Evolutionary conservation across 768 basidiomycete species (phyloP).

Genomic region (Lactarius deliciosus): DNA sequence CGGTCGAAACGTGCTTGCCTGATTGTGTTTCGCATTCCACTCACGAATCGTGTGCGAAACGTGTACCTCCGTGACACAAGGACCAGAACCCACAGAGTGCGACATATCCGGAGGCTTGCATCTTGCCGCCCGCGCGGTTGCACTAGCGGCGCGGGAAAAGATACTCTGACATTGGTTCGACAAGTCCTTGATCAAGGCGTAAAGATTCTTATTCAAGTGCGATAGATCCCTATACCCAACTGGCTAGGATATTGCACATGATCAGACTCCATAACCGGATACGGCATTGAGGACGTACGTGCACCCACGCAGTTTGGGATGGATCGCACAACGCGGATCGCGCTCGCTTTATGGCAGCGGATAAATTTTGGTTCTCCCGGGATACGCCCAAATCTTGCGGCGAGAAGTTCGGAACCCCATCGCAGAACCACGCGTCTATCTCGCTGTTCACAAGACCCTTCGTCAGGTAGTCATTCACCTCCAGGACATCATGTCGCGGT

Average conservation of each 20-base stretch:
- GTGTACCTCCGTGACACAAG: conserved; percentile 16
- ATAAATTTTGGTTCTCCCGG: conserved; percentile 38
- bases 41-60: conserved; percentile 29
- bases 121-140: conserved; percentile 58
- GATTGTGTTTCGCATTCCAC: conserved; percentile 23
- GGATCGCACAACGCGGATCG: conserved; percentile 49
- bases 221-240: conserved; percentile 50
- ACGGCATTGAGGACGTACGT: conserved; percentile 43
- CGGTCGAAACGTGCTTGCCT: conserved; percentile 28
- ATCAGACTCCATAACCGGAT: conserved; percentile 19
- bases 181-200: conserved; percentile 60
- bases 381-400: conserved; percentile 51
- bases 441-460: conserved; percentile 65
- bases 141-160: conserved; percentile 61
- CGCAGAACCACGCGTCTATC: conserved; percentile 81
- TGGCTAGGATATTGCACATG: conserved; percentile 38
- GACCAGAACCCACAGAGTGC: conserved; percentile 18
- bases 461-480: conserved; percentile 78
- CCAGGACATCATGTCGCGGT: conserved; percentile 68
- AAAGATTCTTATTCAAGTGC: conserved; percentile 66
- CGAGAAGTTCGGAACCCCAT: conserved; percentile 54
- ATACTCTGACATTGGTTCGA: conserved; percentile 58
- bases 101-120: conserved; percentile 30
- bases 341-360: conserved; percentile 48
- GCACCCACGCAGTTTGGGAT: conserved; percentile 49